Base-by-base conservation (phyloP, 2,329 filamentous ascomycete genomes). In the Juglanconis sp. region DNA sequence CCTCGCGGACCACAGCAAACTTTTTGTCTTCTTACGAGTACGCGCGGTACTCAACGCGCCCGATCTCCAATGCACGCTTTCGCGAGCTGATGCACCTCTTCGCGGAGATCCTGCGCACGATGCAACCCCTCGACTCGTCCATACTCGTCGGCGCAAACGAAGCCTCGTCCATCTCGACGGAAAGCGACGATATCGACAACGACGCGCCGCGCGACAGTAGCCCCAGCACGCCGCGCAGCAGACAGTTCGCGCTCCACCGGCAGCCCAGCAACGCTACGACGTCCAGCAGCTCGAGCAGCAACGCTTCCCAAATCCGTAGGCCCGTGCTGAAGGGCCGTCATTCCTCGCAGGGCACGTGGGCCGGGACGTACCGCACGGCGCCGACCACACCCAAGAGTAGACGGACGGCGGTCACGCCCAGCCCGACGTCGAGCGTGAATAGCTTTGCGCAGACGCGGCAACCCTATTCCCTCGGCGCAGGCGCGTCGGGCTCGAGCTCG, bases 11-110 rank as follows among this genome's bases (percentile, higher is more conserved):
- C 2, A 87, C 71, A 66, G 80, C 65, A 71, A 85, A 72, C 64
- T 99, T 98, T 70, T 76, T 97, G 24, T 74, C 81, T 1, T 77
- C 85, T 24, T 99, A 97, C 74, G 95, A 98, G 75, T 80, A 84
- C 60, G 92, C 92, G 3, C 87, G 94, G 46, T 99, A 96, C 76
- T 93, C 91, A 2, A 84, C 83, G 0, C 77, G 79, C 5, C 83
- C 88, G 1, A 77, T 96, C 4, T 82, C 85, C 3, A 88, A 93
- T 66, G 69, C 75, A 0, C 82, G 88, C 55, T 98, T 99, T 71
- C 82, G 89, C 42, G 77, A 82, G 30, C 78, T 97, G 35, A 97
- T 97, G 92, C 83, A 87, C 59, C 80, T 90, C 32, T 97, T 98
- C 73, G 90, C 93, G 2, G 86, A 90, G 56, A 78, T 98, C 0